Evolutionary conservation across 768 basidiomycete species (phyloP).

Genomic region (Mycena leptocephala): DNA sequence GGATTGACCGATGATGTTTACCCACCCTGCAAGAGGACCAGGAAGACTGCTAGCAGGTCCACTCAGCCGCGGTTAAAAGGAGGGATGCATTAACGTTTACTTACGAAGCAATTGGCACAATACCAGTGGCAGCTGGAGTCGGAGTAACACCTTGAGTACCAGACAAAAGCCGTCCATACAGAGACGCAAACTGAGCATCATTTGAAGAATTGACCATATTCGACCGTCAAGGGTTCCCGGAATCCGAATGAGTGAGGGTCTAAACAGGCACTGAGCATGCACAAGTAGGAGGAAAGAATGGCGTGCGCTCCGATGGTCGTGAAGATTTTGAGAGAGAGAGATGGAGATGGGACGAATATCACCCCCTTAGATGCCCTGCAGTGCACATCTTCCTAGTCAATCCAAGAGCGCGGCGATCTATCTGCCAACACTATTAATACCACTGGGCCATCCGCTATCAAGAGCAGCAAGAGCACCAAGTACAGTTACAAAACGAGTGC

Average conservation of each 20-base stretch:
- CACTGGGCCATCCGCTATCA: background rate
- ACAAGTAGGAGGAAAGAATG: background rate
- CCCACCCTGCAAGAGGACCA: no score
- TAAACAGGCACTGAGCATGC: background rate
- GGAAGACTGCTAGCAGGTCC: no score
- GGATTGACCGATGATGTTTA: no score
- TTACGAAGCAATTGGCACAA: no score
- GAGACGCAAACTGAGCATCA: background rate
- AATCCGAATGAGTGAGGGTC: background rate
- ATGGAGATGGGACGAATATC: background rate
- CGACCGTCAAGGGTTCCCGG: background rate
- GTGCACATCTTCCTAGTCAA: background rate
- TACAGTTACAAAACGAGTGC: no score
- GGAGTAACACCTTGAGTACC: background rate
- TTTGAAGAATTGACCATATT: background rate
- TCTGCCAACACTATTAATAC: background rate
- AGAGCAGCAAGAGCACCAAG: no score
- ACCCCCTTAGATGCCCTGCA: background rate
- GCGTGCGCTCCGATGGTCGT: background rate
- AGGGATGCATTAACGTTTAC: no score
- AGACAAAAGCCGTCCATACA: no score
- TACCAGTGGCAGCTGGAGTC: no score
- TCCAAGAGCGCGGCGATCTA: background rate
- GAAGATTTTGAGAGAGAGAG: background rate
- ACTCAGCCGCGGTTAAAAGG: no score